Evolutionary conservation across 352 stramenopile species (phyloP).

Genomic region (Phytopythium aichiense): DNA sequence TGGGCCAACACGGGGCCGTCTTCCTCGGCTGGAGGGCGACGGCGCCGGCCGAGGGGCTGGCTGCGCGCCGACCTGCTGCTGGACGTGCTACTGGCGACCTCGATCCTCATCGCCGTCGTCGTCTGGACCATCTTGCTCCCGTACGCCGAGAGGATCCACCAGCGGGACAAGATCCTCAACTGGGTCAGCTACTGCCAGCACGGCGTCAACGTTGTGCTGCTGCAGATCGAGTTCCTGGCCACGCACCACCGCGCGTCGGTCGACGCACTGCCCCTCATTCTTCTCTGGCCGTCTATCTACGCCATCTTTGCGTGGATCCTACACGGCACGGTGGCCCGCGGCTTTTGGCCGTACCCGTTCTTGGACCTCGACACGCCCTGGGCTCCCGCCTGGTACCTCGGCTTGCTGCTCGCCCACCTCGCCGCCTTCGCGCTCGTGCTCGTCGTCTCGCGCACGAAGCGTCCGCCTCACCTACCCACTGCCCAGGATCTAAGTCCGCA

Average conservation of each 20-base stretch:
- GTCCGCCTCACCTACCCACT: neutral
- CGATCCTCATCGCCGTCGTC: slow-evolving; percentile 63
- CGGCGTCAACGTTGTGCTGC: slow-evolving; percentile 59
- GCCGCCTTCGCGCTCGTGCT: slow-evolving; percentile 33
- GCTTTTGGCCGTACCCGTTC: slow-evolving; percentile 84
- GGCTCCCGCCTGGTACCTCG: slow-evolving; percentile 68
- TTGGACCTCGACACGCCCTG: slow-evolving; percentile 64
- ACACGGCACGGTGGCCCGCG: slow-evolving; percentile 54
- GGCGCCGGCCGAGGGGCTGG: slow-evolving; percentile 25
- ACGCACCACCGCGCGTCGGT: slow-evolving; percentile 48
- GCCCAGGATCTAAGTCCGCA: slow-evolving; percentile 1
- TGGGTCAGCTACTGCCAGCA: slow-evolving; percentile 81
- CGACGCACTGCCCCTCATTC: slow-evolving; percentile 51
- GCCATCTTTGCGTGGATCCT: slow-evolving; percentile 74
- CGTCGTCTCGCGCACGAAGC: slow-evolving; percentile 44
- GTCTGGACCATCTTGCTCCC: slow-evolving; percentile 78
- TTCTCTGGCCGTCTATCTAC: slow-evolving; percentile 63
- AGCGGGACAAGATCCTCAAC: slow-evolving; percentile 60
- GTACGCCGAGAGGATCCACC: slow-evolving; percentile 41
- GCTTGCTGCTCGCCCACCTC: slow-evolving; percentile 49
- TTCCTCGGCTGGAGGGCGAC: neutral
- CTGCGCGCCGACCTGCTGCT: slow-evolving; percentile 57
- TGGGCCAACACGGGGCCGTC: slow-evolving; percentile 8
- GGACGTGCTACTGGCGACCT: slow-evolving; percentile 61
- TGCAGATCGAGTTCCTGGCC: slow-evolving; percentile 62